phyloP scores from a whole-genome alignment of 352 stramenopile species.

The Phytophthora uliginosa region DNA sequence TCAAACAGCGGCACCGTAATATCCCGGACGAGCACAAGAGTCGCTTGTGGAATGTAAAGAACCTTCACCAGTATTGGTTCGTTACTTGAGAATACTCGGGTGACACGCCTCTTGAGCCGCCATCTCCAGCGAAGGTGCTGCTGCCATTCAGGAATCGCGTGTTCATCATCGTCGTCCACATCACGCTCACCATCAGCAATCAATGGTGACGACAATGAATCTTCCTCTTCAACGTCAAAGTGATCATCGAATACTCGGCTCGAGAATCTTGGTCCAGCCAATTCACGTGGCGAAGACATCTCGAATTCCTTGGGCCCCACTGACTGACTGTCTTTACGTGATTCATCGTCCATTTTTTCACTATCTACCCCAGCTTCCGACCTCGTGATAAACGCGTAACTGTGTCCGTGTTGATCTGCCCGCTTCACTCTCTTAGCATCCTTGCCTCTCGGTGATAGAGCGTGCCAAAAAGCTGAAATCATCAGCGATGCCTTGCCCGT shows the following conservation, averaged over 20 bases:
- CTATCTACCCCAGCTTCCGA: conserved; percentile 22
- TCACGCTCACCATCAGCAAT: conserved; percentile 63
- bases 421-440: conserved; percentile 21
- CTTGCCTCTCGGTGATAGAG: conserved; percentile 47
- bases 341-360: conserved; percentile 15
- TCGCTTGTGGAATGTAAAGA: conserved; percentile 58
- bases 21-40: conserved; percentile 67
- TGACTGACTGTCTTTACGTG: conserved; percentile 6
- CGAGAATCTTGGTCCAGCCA: conserved; percentile 42
- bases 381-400: conserved; percentile 63
- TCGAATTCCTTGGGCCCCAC: conserved; percentile 21
- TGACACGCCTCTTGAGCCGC: conserved; percentile 62
- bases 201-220: conserved; percentile 67
- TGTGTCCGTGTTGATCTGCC: conserved; percentile 22
- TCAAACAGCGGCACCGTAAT: conserved; percentile 80
- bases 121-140: conserved; percentile 82
- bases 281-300: conserved; percentile 30
- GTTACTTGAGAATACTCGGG: conserved; percentile 52
- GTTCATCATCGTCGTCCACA: conserved; percentile 34
- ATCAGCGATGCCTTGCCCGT: conserved; percentile 40
- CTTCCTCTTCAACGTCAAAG: conserved; percentile 61
- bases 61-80: conserved; percentile 57
- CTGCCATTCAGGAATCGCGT: conserved; percentile 68
- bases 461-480: conserved; percentile 86
- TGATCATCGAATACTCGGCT: conserved; percentile 72